Evolutionary conservation across 1,284 basidiomycete species (phyloP), one percentile per base, ranked within the genome.

Genomic region (Golubevia pallescens): DNA sequence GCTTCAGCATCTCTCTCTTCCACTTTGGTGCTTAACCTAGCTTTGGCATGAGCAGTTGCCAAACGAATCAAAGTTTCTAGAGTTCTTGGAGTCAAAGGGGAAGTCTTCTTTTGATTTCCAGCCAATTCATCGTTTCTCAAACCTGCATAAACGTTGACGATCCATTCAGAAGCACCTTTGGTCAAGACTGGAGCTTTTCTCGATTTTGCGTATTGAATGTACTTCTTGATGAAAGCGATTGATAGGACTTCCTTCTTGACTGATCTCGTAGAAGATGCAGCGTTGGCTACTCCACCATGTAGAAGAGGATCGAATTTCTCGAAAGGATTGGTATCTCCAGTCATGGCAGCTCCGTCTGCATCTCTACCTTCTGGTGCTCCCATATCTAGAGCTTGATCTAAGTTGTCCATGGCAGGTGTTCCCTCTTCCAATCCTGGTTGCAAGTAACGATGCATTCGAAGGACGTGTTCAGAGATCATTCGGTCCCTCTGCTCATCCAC

Each of bases 1-100:
- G 92, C 91, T 80, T 90, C 89, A 10, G 97, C 96, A 86, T 99
- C 97, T 3, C 88, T 88, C 82, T 93, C 90, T 78, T 93, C 92
- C 20, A 99, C 94, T 71, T 92, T 92, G 55, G 89, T 73, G 16
- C 95, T 95, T 2, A 99, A 89, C 20, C 96, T 91, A 13, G 95
- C 91, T 87, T 99, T 99, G 68, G 97, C 97, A 86, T 99, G 97
- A 0, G 97, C 97, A 16, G 96, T 99, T 4, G 97, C 90, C 14
- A 99, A 90, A 89, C 97, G 97, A 86, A 99, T 99, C 56, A 99
- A 89, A 0, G 97, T 99, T 87, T 99, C 97, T 65, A 99, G 91
- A 4, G 97, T 98, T 90, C 97, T 95, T 14, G 97, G 96, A 0
- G 97, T 99, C 71, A 99, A 88, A 1, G 97, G 97, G 10, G 96